phyloP scores from a whole-genome alignment of 2,329 filamentous ascomycete species.

The Escovopsis sp. region DNA sequence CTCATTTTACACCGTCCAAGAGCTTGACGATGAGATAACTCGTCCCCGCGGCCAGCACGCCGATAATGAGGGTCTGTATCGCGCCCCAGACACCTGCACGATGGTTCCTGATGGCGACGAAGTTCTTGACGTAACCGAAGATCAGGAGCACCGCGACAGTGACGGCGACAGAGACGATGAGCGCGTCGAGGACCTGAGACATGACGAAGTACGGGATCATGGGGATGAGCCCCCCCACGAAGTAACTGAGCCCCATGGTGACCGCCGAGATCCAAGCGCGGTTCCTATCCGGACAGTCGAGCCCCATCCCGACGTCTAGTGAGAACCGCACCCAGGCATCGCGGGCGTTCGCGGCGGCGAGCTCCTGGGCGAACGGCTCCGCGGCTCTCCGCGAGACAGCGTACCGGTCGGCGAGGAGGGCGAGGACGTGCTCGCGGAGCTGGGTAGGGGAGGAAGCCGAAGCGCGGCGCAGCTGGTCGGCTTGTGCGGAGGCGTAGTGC shows the following conservation, averaged over 20 bases:
- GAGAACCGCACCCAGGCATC: conserved; percentile 40
- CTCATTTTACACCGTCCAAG: conserved; percentile 25
- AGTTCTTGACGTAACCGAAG: conserved; percentile 53
- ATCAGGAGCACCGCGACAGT: conserved; percentile 44
- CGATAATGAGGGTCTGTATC: conserved; percentile 48
- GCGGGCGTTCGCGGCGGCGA: conserved; percentile 25
- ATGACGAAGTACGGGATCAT: conserved; percentile 54
- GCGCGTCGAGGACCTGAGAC: conserved; percentile 25
- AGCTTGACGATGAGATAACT: conserved; percentile 46
- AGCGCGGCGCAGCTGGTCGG: conserved; percentile 28
- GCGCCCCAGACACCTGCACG: conserved; percentile 41
- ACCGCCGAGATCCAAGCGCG: conserved; percentile 40
- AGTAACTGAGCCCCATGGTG: conserved; percentile 54
- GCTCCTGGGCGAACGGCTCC: conserved; percentile 31
- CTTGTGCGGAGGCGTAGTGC: conserved; percentile 33
- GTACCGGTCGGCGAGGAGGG: conserved; percentile 32
- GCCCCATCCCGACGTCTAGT: conserved; percentile 41
- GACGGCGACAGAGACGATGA: conserved; percentile 44
- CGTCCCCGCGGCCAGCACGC: conserved; percentile 48
- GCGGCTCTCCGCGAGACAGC: conserved; percentile 28
- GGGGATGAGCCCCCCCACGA: conserved; percentile 55
- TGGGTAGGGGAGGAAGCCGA: conserved; percentile 28
- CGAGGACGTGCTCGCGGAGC: conserved; percentile 32
- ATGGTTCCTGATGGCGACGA: conserved; percentile 34
- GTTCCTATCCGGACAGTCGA: conserved; percentile 28